Evolutionary conservation across 169 alveolate species (phyloP).

Genomic region (Plasmodium gonderi): DNA sequence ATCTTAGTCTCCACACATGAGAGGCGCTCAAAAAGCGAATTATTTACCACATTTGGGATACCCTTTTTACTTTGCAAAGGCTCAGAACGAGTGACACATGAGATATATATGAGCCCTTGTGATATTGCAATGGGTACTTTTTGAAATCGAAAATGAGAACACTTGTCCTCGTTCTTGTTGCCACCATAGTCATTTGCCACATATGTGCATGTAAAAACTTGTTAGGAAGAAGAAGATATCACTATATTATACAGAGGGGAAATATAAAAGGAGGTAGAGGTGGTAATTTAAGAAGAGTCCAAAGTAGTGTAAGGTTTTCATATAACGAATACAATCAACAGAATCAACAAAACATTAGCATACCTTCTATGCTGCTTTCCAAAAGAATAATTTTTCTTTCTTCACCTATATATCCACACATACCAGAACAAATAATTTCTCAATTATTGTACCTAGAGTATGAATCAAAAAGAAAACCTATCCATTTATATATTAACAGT

Average conservation of each 20-base stretch:
- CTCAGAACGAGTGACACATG: no score
- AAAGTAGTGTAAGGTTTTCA: neutral
- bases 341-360: conserved; percentile 24
- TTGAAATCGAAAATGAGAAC: neutral
- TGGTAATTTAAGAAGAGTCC: neutral
- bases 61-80: no score
- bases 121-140: neutral
- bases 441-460: conserved; percentile 81
- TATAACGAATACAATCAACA: conserved; percentile 36
- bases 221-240: no score
- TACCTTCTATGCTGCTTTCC: conserved; percentile 78
- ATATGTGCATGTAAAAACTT: neutral
- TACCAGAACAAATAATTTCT: conserved; percentile 79
- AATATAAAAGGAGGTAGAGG: no score
- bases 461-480: conserved; percentile 81
- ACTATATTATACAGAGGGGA: no score
- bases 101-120: no score
- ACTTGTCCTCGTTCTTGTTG: neutral
- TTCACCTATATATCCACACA: conserved; percentile 79
- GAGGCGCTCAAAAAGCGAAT: no score
- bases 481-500: conserved; percentile 80
- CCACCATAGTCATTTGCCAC: neutral
- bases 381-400: conserved; percentile 81
- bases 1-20: no score
- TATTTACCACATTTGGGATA: no score